A percentile compares a stretch with the other conserved stretches of the same genome.
These are phyloP conservation scores for Fusarium penzigii DNA, from an alignment of 2,329 filamentous ascomycete species.

Conservation along the genomic window DNA sequence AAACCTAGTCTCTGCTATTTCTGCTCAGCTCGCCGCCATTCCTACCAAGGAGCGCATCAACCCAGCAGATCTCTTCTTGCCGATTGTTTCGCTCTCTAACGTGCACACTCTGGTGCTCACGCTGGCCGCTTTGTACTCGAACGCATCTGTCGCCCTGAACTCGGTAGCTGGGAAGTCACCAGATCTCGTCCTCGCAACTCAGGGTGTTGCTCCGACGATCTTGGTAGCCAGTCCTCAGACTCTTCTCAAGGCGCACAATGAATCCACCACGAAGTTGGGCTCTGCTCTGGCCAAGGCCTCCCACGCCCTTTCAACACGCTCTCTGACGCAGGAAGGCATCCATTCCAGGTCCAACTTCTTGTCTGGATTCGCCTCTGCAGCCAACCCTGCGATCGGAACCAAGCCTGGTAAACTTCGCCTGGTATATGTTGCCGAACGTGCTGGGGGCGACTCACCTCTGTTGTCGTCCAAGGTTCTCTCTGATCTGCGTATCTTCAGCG, in stretches of 20 bases:
- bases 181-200: slow-evolving; percentile 72
- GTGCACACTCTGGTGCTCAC: slow-evolving; percentile 80
- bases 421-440: slow-evolving; percentile 75
- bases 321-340: slow-evolving; percentile 68
- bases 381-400: slow-evolving; percentile 59
- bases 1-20: slow-evolving; percentile 86
- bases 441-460: slow-evolving; percentile 60
- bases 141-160: slow-evolving; percentile 84
- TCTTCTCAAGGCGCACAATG: slow-evolving; percentile 66
- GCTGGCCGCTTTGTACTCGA: slow-evolving; percentile 79
- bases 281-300: slow-evolving; percentile 66
- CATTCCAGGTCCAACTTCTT: slow-evolving; percentile 59
- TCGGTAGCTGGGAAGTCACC: slow-evolving; percentile 76
- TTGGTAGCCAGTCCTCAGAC: slow-evolving; percentile 76
- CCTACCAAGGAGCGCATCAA: slow-evolving; percentile 74
- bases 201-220: slow-evolving; percentile 77
- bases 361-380: slow-evolving; percentile 57
- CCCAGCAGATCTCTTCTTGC: slow-evolving; percentile 78
- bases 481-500: slow-evolving; percentile 79
- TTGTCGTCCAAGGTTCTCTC: slow-evolving; percentile 72
- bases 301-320: slow-evolving; percentile 71
- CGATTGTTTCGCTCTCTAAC: slow-evolving; percentile 77
- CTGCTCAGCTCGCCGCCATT: slow-evolving; percentile 73
- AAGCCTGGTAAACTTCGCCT: slow-evolving; percentile 76
- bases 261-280: slow-evolving; percentile 59